A percentile compares a stretch with the other conserved stretches of the same genome.
Evolutionary conservation across 352 stramenopile genomes (phyloP).

Genomic region (Phytophthora foliorum): DNA sequence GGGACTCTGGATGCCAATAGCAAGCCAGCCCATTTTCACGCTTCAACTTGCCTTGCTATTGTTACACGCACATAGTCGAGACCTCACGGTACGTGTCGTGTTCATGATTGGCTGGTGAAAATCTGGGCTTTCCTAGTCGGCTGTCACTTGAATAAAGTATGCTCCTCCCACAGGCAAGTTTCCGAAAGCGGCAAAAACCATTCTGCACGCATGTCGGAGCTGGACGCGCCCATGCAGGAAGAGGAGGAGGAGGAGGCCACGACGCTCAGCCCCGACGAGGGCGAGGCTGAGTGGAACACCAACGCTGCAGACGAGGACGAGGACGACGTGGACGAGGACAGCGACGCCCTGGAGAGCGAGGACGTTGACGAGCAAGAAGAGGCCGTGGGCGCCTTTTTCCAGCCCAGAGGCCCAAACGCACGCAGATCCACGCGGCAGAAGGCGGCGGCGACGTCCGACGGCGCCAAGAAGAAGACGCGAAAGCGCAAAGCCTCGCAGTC

Average conservation of each 20-base stretch:
- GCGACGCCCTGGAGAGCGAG: slow-evolving; percentile 23
- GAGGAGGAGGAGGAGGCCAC: neutral
- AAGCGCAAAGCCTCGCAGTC: slow-evolving; percentile 39
- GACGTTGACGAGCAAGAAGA: slow-evolving; percentile 25
- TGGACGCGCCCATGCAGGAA: slow-evolving; percentile 13
- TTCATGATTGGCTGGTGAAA: slow-evolving; percentile 17
- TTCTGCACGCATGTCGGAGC: slow-evolving; percentile 34
- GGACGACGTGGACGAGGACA: slow-evolving; percentile 29
- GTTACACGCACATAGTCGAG: slow-evolving; percentile 1
- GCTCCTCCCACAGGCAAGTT: too few species aligned
- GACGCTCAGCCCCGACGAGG: slow-evolving; percentile 17
- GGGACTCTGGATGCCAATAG: slow-evolving; percentile 1
- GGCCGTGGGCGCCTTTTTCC: slow-evolving; percentile 20
- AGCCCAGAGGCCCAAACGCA: neutral
- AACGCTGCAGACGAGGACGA: slow-evolving; percentile 13
- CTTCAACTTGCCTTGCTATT: slow-evolving; percentile 25
- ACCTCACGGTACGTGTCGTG: neutral
- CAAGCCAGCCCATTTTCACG: slow-evolving; percentile 15
- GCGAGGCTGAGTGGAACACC: slow-evolving; percentile 54
- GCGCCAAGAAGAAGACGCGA: slow-evolving; percentile 21
- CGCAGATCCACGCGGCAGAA: slow-evolving; percentile 1
- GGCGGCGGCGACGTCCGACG: slow-evolving; percentile 1
- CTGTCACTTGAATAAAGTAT: slow-evolving; percentile 29
- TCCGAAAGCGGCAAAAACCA: slow-evolving; percentile 26
- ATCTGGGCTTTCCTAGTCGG: slow-evolving; percentile 14